A percentile compares a stretch with the other conserved stretches of the same genome.
Evolutionary conservation across 164 flowering plant species (phyloP).

Genomic region (Houttuynia cordata): DNA sequence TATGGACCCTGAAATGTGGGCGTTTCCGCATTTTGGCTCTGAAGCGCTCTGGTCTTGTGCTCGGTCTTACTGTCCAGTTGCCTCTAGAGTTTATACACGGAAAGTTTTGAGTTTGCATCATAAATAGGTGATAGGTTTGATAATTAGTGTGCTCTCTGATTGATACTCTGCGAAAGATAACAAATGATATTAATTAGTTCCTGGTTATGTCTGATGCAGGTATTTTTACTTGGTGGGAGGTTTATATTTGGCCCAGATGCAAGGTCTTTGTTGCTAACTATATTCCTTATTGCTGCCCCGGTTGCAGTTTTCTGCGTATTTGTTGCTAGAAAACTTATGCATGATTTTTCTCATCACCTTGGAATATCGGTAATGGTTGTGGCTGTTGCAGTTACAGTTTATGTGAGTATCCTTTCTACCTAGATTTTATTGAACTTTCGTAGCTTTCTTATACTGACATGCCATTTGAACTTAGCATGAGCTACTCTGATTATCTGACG

Average conservation of each 20-base stretch:
- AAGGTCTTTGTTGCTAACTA: slow-evolving; percentile 68
- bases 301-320: slow-evolving; percentile 64
- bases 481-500: not conserved
- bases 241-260: slow-evolving; percentile 95
- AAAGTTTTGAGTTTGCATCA: too few relatives aligned
- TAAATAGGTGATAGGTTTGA: too few relatives aligned
- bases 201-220: slow-evolving; percentile 31
- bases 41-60: too few relatives aligned
- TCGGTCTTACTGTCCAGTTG: too few relatives aligned
- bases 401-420: slow-evolving; percentile 34
- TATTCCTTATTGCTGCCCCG: slow-evolving; percentile 78
- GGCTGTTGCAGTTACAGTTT: slow-evolving; percentile 54
- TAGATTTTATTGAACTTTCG: too few relatives aligned
- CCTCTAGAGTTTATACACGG: too few relatives aligned
- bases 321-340: slow-evolving; percentile 79
- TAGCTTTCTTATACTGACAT: not conserved
- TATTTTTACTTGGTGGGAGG: slow-evolving; percentile 80
- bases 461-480: not conserved
- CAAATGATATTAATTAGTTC: too few relatives aligned
- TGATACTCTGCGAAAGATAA: too few relatives aligned
- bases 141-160: too few relatives aligned
- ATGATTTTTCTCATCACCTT: slow-evolving; percentile 42
- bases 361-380: slow-evolving; percentile 67
- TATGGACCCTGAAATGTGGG: too few relatives aligned
- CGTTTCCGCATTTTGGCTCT: too few relatives aligned